A percentile compares a stretch with the other conserved stretches of the same genome.
These are phyloP conservation scores for Sistotremastrum niveocremeum DNA, from an alignment of 768 basidiomycete genomes.

Conservation along the genomic window DNA sequence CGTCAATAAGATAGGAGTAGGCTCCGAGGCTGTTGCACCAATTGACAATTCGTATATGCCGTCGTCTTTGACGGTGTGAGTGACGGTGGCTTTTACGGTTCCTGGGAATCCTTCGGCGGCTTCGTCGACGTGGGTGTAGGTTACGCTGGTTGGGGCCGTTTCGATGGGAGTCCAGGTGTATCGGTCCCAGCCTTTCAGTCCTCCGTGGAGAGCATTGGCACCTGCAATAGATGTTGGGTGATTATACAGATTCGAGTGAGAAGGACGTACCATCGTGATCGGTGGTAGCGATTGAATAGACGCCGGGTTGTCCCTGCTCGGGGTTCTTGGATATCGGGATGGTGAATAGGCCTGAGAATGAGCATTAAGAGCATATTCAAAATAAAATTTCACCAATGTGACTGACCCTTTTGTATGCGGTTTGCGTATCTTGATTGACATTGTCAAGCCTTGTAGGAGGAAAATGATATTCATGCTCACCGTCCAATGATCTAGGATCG, in stretches of 20 bases:
- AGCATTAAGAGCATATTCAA: not conserved
- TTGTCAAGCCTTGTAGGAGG: constrained; percentile 33
- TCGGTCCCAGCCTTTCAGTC: constrained; percentile 42
- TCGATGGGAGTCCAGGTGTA: constrained; percentile 39
- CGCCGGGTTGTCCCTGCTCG: constrained; percentile 27
- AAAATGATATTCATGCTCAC: not conserved
- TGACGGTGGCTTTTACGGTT: constrained; percentile 30
- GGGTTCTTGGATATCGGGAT: constrained; percentile 37
- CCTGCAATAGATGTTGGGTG: constrained; percentile 3
- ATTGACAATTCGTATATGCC: constrained; percentile 29
- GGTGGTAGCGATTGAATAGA: constrained; percentile 37
- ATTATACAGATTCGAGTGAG: constrained; percentile 13
- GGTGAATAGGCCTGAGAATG: constrained; percentile 33
- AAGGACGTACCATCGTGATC: constrained; percentile 30
- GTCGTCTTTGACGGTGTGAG: constrained; percentile 31
- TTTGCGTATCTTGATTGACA: constrained; percentile 37
- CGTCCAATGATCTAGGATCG: not conserved
- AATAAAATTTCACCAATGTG: not conserved
- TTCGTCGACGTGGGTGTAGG: constrained; percentile 36
- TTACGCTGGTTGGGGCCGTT: constrained; percentile 31
- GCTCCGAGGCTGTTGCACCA: constrained; percentile 32
- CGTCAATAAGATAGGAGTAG: constrained; percentile 46
- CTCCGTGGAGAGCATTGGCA: constrained; percentile 42
- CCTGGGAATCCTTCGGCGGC: constrained; percentile 42
- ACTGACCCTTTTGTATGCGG: not conserved